These are phyloP conservation scores for Globisporangium nodosum DNA, from an alignment of 352 stramenopile species.

Conservation along the genomic window DNA sequence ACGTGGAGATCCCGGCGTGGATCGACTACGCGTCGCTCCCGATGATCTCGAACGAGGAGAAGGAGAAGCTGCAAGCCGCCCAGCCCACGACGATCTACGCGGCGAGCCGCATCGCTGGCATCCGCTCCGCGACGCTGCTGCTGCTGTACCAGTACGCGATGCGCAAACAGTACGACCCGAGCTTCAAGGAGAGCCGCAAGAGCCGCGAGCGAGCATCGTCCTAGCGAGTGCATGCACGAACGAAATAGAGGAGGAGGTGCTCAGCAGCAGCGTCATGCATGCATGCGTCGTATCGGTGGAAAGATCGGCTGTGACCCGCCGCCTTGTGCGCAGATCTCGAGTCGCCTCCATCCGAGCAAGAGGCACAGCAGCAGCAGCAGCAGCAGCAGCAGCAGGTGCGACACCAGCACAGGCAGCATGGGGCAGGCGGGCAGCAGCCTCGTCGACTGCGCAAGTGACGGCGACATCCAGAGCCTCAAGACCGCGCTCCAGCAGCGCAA, in stretches of 20 bases:
- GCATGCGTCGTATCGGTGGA: neutral
- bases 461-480: conserved; percentile 49
- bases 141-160: conserved; percentile 72
- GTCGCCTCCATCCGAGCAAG: neutral
- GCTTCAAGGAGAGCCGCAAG: conserved; percentile 16
- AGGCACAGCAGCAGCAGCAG: neutral
- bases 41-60: conserved; percentile 96
- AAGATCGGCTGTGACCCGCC: neutral
- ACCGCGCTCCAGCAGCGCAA: conserved; percentile 21
- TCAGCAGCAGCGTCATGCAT: neutral
- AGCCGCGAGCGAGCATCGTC: conserved; percentile 10
- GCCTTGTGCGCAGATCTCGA: too few relatives aligned
- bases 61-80: conserved; percentile 87
- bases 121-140: conserved; percentile 71
- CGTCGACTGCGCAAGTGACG: conserved; percentile 47
- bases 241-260: neutral
- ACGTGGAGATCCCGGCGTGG: conserved; percentile 90
- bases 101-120: conserved; percentile 92
- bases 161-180: conserved; percentile 28
- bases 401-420: conserved; percentile 2
- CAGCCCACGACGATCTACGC: conserved; percentile 92
- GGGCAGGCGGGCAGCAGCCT: conserved; percentile 15
- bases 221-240: conserved; percentile 2
- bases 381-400: neutral
- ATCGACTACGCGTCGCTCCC: conserved; percentile 91